Conservation (phyloP, 495 filamentous ascomycete species). For the Rhizodiscina lignyota region DNA sequence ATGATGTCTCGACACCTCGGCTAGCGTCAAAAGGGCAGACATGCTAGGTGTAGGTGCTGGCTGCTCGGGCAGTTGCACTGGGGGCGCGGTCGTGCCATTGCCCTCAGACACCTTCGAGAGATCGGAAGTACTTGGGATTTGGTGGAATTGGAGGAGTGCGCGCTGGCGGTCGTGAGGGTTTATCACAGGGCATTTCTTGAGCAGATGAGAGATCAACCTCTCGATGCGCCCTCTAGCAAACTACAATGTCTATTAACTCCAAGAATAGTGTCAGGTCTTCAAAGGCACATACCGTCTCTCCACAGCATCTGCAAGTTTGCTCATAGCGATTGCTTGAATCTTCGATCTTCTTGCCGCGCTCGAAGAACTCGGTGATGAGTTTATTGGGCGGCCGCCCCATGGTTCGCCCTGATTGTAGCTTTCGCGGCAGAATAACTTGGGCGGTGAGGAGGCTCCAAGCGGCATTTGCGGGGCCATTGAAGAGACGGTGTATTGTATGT, state of each 20-base stretch:
- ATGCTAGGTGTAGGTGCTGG: too few relatives aligned
- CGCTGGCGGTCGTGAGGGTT: slow-evolving; percentile 47
- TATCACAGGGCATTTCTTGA: slow-evolving; percentile 67
- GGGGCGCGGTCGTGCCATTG: too few relatives aligned
- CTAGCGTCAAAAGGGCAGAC: slow-evolving; percentile 62
- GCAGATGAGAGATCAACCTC: slow-evolving; percentile 56
- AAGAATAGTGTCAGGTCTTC: too few relatives aligned
- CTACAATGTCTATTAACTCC: too few relatives aligned
- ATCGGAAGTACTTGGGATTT: slow-evolving; percentile 19
- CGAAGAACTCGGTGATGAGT: slow-evolving; percentile 70
- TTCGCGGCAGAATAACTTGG: too few relatives aligned
- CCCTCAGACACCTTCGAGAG: too few relatives aligned
- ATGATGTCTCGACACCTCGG: slow-evolving; percentile 60
- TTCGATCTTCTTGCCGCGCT: slow-evolving; percentile 61
- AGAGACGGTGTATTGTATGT: too few relatives aligned
- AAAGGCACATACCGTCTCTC: slow-evolving; percentile 34
- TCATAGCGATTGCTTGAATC: slow-evolving; percentile 78
- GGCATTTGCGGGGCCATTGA: too few relatives aligned
- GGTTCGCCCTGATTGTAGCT: neutral
- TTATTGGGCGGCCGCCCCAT: slow-evolving; percentile 75
- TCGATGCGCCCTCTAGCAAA: slow-evolving; percentile 78
- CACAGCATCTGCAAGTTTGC: slow-evolving; percentile 73
- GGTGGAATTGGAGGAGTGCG: slow-evolving; percentile 42
- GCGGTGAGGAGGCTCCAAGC: too few relatives aligned
- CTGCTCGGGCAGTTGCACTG: too few relatives aligned